Evolutionary conservation across 169 alveolate species (phyloP).

Genomic region (Cryptosporidium ubiquitum): DNA sequence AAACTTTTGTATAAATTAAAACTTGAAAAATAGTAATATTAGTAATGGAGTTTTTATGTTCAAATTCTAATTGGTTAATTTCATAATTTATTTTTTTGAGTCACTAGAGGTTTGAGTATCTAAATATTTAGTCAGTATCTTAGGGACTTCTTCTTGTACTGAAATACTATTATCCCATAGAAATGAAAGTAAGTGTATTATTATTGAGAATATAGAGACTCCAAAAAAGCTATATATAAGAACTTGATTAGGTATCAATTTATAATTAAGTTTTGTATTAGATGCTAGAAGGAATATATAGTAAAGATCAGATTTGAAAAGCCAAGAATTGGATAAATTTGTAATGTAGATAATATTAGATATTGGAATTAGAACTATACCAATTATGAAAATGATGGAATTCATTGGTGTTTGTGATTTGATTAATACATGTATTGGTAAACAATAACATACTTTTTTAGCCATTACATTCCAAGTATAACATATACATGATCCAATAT

Average conservation of each 20-base stretch:
- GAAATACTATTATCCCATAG: constrained; percentile 28
- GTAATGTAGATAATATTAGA: constrained; percentile 30
- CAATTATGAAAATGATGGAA: constrained; percentile 51
- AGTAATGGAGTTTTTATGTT: background rate
- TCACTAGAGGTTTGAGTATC: background rate
- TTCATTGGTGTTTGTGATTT: constrained; percentile 50
- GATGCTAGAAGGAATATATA: constrained; percentile 54
- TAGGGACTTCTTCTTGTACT: constrained; percentile 31
- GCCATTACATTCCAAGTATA: constrained; percentile 55
- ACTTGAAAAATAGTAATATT: background rate
- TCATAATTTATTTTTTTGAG: constrained; percentile 8
- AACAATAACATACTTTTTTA: constrained; percentile 51
- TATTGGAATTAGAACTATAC: constrained; percentile 49
- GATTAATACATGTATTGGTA: constrained; percentile 29
- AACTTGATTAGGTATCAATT: constrained; percentile 48
- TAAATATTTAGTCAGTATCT: constrained; percentile 27
- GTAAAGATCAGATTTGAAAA: constrained; percentile 28
- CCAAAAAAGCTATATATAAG: constrained; percentile 55
- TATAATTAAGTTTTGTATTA: constrained; percentile 20
- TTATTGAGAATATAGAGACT: constrained; percentile 24
- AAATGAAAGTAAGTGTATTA: constrained; percentile 14
- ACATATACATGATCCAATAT: constrained; percentile 34
- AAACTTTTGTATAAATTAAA: constrained; percentile 90
- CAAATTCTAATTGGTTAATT: background rate
- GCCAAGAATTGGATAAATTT: constrained; percentile 36